Evolutionary conservation across 768 basidiomycete species (phyloP), one percentile per base, ranked within the genome.

Genomic region (Rhizopogon salebrosus): DNA sequence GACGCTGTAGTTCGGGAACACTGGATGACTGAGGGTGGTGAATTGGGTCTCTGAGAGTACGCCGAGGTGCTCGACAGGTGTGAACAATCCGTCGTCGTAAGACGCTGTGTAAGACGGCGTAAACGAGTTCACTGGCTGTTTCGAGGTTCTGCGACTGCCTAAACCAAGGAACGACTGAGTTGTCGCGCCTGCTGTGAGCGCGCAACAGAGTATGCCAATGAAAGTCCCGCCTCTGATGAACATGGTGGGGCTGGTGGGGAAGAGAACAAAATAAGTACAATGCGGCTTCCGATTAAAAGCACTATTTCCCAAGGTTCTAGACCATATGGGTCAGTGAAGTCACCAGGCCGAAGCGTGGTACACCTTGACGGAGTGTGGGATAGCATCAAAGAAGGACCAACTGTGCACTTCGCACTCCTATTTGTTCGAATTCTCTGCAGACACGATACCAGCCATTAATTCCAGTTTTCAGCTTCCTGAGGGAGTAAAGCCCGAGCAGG

Each of bases 1-100:
- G 26, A 74, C 74, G 27, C 60, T 66, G 58, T 80, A 59, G 9
- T 63, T 61, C 1, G 79, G 79, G 52, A 79, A 80, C 31, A 61
- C 57, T 1, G 76, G 76, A 43, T 80, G 77, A 16, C 57, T 52
- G 31, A 80, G 52, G 5, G 65, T 64, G 3, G 71, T 71, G 60
- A 74, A 80, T 18, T 56, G 54, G 3, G 63, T 55, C 22, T 59
- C 60, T 4, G 70, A 67, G 16, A 69, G 60, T 13, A 50, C 29
- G 20, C 53, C 48, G n/a, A 72, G 52, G 18, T 69, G 59, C 41
- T 66, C 74, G 0, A 68, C 29, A 2, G 73, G 70, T 0, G 61
- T 64, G 57, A 75, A 72, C 26, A 70, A 39, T 23, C 68, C 70
- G 10, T 66, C 58, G 31, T 68, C 63, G 40, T 60, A 67, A 18